phyloP scores from a whole-genome alignment of 169 alveolate species.

The Babesia bovis region DNA sequence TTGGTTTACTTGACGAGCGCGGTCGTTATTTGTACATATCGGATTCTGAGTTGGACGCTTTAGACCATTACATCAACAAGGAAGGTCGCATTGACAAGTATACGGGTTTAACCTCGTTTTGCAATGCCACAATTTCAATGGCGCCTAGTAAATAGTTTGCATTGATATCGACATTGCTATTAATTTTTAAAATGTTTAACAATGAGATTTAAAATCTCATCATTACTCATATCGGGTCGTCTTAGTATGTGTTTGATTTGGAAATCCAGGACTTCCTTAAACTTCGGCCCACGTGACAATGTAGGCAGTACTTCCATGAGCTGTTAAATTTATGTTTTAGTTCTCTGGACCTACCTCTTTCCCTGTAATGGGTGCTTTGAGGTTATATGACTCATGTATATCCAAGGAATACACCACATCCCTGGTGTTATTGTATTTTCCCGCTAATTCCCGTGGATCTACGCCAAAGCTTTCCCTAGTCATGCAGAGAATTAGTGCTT shows the following conservation, averaged over 20 bases:
- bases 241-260: conserved; percentile 33
- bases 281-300: conserved; percentile 53
- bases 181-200: neutral
- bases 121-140: conserved; percentile 42
- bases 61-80: conserved; percentile 20
- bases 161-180: neutral
- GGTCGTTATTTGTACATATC: conserved; percentile 63
- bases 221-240: conserved; percentile 16
- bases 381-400: conserved; percentile 31
- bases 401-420: conserved; percentile 3
- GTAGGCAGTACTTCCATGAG: conserved; percentile 48
- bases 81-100: conserved; percentile 56
- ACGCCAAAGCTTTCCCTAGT: conserved; percentile 17
- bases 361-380: conserved; percentile 65
- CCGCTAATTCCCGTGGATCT: neutral
- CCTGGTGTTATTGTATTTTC: conserved; percentile 16
- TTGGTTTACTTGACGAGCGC: conserved; percentile 57
- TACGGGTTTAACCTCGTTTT: conserved; percentile 27
- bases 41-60: conserved; percentile 49
- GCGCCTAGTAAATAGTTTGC: conserved; percentile 30
- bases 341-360: conserved; percentile 30
- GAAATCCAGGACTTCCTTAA: conserved; percentile 54
- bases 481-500: conserved; percentile 38
- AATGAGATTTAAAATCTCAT: conserved; percentile 4
- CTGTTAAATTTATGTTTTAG: conserved; percentile 1